phyloP scores from a whole-genome alignment of 2,329 filamentous ascomycete species.

The Microsporum ferrugineum region DNA sequence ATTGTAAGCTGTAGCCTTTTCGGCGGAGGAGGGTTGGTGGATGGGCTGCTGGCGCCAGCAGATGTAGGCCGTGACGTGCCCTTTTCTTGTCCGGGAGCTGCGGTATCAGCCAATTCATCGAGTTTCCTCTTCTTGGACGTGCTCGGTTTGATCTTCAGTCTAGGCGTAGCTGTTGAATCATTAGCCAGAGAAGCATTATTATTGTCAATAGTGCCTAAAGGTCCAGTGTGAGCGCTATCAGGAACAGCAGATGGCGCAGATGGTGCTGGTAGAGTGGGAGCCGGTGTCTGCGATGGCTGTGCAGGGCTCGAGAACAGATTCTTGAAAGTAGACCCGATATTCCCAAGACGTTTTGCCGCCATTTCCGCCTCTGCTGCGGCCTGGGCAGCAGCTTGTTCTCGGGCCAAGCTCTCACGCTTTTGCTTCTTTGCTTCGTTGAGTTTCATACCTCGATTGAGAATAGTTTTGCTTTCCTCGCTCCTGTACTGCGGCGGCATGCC shows the following conservation, averaged over 20 bases:
- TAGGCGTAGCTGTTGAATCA: constrained; percentile 19
- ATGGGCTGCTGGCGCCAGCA: neutral
- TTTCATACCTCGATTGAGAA: constrained; percentile 50
- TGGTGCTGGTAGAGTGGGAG: neutral
- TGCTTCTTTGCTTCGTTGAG: constrained; percentile 51
- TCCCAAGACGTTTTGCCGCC: constrained; percentile 28
- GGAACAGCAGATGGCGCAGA: constrained; percentile 16
- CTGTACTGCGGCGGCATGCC: constrained; percentile 23
- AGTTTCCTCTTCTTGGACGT: constrained; percentile 44
- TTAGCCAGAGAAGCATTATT: constrained; percentile 15
- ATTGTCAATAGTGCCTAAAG: constrained; percentile 11
- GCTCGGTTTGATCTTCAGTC: constrained; percentile 17
- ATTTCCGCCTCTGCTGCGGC: constrained; percentile 29
- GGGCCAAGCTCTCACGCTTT: constrained; percentile 44
- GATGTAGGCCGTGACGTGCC: constrained; percentile 11
- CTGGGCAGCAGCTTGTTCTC: constrained; percentile 37
- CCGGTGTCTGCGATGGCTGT: neutral
- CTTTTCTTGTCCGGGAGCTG: constrained; percentile 14
- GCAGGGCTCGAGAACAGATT: constrained; percentile 23
- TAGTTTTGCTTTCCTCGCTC: constrained; percentile 37
- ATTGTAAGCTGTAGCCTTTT: constrained; percentile 32
- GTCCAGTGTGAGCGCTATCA: constrained; percentile 16
- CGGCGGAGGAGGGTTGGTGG: constrained; percentile 19
- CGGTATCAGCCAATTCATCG: constrained; percentile 35
- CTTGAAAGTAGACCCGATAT: constrained; percentile 29